Evolutionary conservation across 345 rosid species (phyloP).

Genomic region (Passiflora organensis): DNA sequence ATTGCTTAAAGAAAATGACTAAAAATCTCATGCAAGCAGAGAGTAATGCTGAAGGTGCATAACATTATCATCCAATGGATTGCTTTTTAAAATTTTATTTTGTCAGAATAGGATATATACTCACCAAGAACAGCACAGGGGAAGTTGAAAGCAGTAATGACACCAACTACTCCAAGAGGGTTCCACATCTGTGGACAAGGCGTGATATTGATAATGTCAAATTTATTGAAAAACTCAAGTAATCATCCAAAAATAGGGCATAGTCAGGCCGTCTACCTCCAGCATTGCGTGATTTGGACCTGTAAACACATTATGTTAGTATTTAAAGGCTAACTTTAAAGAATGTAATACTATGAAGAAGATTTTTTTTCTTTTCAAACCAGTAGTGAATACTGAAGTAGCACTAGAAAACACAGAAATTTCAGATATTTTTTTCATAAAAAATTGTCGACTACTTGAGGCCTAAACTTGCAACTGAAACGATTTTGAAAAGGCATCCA

Average conservation of each 20-base stretch:
- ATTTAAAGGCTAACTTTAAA: conserved; percentile 6
- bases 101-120: conserved; percentile 15
- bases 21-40: neutral
- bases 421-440: too few species aligned
- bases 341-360: neutral
- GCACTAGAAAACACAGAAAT: too few species aligned
- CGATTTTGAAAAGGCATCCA: conserved; percentile 2
- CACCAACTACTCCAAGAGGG: conserved; percentile 96
- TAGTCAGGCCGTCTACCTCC: conserved; percentile 51
- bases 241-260: conserved; percentile 11
- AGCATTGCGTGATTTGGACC: conserved; percentile 96
- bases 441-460: conserved; percentile 1
- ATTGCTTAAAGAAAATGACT: neutral
- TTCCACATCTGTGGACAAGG: conserved; percentile 73
- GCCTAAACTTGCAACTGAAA: neutral
- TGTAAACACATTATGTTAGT: conserved; percentile 32
- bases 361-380: too few species aligned
- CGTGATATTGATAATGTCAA: conserved; percentile 12
- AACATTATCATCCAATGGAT: neutral
- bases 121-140: conserved; percentile 98
- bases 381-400: too few species aligned
- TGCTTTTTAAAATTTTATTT: too few species aligned
- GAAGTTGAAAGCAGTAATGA: conserved; percentile 93
- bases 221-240: neutral
- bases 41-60: neutral